These are phyloP conservation scores for Nelumbo lutea DNA, from an alignment of 164 flowering plant species.

Conservation along the genomic window DNA sequence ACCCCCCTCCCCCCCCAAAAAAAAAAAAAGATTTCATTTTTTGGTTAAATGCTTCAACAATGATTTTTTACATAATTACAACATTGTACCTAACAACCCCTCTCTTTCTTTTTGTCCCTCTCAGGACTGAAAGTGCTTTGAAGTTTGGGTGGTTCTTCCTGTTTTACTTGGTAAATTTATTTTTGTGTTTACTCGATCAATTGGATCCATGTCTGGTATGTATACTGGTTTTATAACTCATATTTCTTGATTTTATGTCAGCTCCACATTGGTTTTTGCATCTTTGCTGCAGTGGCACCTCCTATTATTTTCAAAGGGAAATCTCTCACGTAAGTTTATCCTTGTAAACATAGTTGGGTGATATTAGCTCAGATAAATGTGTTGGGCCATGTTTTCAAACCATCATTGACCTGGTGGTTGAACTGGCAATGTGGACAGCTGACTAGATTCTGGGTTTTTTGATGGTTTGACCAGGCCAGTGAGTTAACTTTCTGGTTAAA, in stretches of 20 bases:
- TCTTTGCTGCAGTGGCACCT: slow-evolving; percentile 88
- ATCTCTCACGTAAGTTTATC: slow-evolving; percentile 73
- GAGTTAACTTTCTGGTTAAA: too few species aligned
- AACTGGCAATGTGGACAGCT: too few species aligned
- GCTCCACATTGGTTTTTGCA: slow-evolving; percentile 80
- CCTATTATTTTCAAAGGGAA: slow-evolving; percentile 85
- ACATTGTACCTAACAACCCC: background rate
- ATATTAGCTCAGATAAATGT: too few species aligned
- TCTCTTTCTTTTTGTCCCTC: slow-evolving; percentile 2
- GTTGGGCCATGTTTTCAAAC: too few species aligned
- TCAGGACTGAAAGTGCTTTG: slow-evolving; percentile 91
- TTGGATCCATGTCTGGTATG: background rate
- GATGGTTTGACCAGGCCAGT: too few species aligned
- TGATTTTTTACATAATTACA: background rate
- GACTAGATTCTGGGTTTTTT: too few species aligned
- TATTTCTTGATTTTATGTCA: slow-evolving; percentile 17
- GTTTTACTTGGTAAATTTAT: slow-evolving; percentile 46
- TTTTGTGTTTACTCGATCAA: background rate
- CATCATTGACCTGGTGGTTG: too few species aligned
- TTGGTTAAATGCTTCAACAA: background rate
- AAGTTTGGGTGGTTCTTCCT: slow-evolving; percentile 90
- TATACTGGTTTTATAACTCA: background rate
- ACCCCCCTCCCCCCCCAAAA: too few species aligned
- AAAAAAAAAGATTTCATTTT: too few species aligned
- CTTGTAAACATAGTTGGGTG: background rate